phyloP scores from a whole-genome alignment of 768 basidiomycete genomes.

The Tulasnella sp. region DNA sequence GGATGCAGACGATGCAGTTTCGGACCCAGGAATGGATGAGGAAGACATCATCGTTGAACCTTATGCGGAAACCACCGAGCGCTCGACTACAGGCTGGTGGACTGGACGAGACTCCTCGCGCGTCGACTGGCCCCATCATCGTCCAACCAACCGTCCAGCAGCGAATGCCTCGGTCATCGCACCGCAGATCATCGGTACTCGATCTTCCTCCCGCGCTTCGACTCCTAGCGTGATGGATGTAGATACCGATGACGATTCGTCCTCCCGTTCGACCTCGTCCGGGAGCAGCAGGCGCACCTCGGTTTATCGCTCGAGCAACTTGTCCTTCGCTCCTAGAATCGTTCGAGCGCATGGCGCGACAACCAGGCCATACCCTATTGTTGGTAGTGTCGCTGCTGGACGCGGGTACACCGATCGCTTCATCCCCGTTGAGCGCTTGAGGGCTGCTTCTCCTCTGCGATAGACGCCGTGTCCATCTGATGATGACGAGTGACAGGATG shows the following conservation, averaged over 20 bases:
- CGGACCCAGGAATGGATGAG: slow-evolving; percentile 2
- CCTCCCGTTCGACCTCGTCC: slow-evolving; percentile 4
- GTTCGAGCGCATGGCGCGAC: neutral
- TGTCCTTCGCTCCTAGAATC: neutral
- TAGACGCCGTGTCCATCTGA: neutral
- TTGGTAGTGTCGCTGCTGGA: neutral
- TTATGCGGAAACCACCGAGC: neutral
- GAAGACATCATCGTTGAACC: neutral
- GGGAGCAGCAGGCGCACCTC: neutral
- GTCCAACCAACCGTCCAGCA: neutral
- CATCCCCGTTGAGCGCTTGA: neutral
- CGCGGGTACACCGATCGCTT: neutral
- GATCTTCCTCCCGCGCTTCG: neutral
- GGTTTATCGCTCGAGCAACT: neutral
- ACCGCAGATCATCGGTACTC: neutral
- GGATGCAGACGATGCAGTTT: neutral
- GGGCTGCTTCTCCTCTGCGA: neutral
- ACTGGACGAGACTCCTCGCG: neutral
- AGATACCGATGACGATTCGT: slow-evolving; percentile 6
- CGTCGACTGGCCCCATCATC: neutral
- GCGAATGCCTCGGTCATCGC: neutral
- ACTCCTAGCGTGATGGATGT: neutral
- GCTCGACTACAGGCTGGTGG: slow-evolving; percentile 1
- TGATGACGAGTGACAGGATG: no score
- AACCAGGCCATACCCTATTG: neutral